These are phyloP conservation scores for Lasiodiplodia sp. DNA, from an alignment of 2,329 filamentous ascomycete species.

Conservation along the genomic window DNA sequence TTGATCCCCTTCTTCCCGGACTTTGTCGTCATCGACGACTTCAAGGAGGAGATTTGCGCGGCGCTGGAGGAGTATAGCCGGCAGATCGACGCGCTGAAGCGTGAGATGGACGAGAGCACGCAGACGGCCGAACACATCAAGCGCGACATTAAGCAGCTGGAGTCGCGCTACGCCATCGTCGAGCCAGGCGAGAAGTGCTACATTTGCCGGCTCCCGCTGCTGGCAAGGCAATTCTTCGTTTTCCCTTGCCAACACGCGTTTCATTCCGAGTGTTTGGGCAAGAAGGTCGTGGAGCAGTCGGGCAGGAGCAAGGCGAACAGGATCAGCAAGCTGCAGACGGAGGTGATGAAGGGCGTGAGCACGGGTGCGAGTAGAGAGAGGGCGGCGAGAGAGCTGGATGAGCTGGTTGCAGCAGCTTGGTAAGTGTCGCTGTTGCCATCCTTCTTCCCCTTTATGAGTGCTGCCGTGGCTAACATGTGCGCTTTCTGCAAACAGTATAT, in stretches of 20 bases:
- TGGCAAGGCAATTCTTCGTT: slow-evolving; percentile 95
- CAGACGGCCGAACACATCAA: slow-evolving; percentile 91
- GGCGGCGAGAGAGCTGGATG: slow-evolving; percentile 87
- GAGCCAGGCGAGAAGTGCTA: slow-evolving; percentile 96
- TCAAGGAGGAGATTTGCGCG: slow-evolving; percentile 96
- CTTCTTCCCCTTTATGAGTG: background rate
- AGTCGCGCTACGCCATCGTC: slow-evolving; percentile 92
- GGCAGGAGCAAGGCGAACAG: slow-evolving; percentile 77
- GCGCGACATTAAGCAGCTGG: slow-evolving; percentile 82
- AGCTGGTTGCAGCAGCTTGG: slow-evolving; percentile 89
- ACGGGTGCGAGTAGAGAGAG: slow-evolving; percentile 69
- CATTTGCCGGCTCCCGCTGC: slow-evolving; percentile 81
- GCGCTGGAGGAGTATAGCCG: slow-evolving; percentile 93
- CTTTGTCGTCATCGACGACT: slow-evolving; percentile 98
- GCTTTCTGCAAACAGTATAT: slow-evolving; percentile 66
- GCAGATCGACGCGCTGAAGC: slow-evolving; percentile 85
- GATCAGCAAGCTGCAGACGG: slow-evolving; percentile 84
- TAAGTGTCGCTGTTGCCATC: slow-evolving; percentile 54
- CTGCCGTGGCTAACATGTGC: slow-evolving; percentile 34
- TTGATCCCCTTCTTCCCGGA: slow-evolving; percentile 98
- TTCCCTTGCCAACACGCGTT: slow-evolving; percentile 99
- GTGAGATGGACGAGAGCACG: slow-evolving; percentile 95
- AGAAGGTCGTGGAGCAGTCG: slow-evolving; percentile 82
- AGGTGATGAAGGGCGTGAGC: slow-evolving; percentile 79
- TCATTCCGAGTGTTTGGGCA: slow-evolving; percentile 91